These are phyloP conservation scores for Dothidotthia symphoricarpi DNA, from an alignment of 2,329 filamentous ascomycete genomes.

Conservation along the genomic window DNA sequence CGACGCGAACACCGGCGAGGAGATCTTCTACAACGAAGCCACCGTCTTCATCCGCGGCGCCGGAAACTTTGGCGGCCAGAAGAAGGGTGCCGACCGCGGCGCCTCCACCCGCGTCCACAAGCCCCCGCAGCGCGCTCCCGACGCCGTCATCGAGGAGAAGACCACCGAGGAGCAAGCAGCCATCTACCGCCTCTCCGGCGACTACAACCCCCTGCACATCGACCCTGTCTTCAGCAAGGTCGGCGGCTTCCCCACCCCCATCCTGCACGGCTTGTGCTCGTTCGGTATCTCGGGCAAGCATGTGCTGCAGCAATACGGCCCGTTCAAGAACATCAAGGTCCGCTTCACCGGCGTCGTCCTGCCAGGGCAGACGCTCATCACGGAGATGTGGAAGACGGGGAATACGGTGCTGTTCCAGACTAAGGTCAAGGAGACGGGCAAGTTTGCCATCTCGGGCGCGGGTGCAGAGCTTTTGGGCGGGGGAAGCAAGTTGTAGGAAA, in stretches of 20 bases:
- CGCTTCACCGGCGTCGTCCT: slow-evolving; percentile 83
- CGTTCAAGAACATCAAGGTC: slow-evolving; percentile 89
- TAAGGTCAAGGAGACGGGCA: slow-evolving; percentile 89
- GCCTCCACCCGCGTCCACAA: slow-evolving; percentile 76
- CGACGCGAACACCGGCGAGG: slow-evolving; percentile 79
- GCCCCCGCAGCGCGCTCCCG: slow-evolving; percentile 72
- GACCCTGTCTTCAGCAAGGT: slow-evolving; percentile 93
- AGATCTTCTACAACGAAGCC: slow-evolving; percentile 94
- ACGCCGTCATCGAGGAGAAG: slow-evolving; percentile 78
- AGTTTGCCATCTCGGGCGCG: slow-evolving; percentile 77
- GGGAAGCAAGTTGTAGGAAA: slow-evolving; percentile 41
- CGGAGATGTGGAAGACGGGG: slow-evolving; percentile 92
- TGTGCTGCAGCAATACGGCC: slow-evolving; percentile 77
- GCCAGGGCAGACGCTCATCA: slow-evolving; percentile 82
- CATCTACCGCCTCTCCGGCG: slow-evolving; percentile 87
- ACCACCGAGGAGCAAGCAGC: slow-evolving; percentile 90
- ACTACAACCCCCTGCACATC: slow-evolving; percentile 95
- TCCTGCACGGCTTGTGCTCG: slow-evolving; percentile 94
- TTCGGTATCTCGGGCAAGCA: slow-evolving; percentile 92
- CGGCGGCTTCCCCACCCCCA: slow-evolving; percentile 90
- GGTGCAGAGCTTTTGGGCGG: slow-evolving; percentile 69
- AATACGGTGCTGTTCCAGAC: slow-evolving; percentile 79
- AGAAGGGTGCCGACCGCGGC: slow-evolving; percentile 74
- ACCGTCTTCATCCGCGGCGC: slow-evolving; percentile 90
- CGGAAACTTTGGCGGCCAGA: slow-evolving; percentile 83